Evolutionary conservation across 2,329 filamentous ascomycete species (phyloP), one percentile per base, ranked within the genome.

Genomic region (Stachybotrys chartarum): DNA sequence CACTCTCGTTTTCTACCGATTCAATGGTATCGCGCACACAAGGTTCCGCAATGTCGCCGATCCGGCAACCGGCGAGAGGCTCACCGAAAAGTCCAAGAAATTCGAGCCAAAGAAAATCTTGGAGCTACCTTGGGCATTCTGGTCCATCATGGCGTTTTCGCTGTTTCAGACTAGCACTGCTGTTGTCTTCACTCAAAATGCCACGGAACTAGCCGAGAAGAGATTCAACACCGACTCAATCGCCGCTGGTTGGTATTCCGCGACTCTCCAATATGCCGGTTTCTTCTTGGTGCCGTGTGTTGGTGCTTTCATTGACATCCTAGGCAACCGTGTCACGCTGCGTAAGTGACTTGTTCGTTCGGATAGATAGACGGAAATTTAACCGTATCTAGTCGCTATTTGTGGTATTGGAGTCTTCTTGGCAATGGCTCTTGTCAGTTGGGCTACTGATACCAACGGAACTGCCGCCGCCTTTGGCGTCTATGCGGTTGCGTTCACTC

Each of bases 51-150:
- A 73, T 16, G 72, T 72, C 14, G 62, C 68, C 1, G 82, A 84
- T 55, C 75, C 75, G 0, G 79, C 80, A 0, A 84, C 81, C 0
- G 78, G 80, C 2, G 80, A 84, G 60, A 70, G 70, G 35, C 68
- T 84, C n/a, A 80, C 74, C 0, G 80, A 84, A 63, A 82, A 75
- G 58, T 79, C 77, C 64, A 78, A 78, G 59, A 79, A 76, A 42
- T 78, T 83, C 49, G 76, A 84, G 55, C 55, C 78, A 8, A 66
- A 66, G 12, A 83, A 82, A 63, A 67, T 82, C 3, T 61, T 83
- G 3, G 69, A 78, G 30, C 64, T 84, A 7, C 81, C 82, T 0
- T 84, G 82, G 82, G 70, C 73, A 0, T 84, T 82, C 58, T 84
- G 82, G 82, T 58, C 66, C 16, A 62, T 84, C 51, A 53, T 55